Evolutionary conservation across 208 protist species (phyloP), one percentile per base, ranked within the genome.

Genomic region (Trypanosoma melophagium): DNA sequence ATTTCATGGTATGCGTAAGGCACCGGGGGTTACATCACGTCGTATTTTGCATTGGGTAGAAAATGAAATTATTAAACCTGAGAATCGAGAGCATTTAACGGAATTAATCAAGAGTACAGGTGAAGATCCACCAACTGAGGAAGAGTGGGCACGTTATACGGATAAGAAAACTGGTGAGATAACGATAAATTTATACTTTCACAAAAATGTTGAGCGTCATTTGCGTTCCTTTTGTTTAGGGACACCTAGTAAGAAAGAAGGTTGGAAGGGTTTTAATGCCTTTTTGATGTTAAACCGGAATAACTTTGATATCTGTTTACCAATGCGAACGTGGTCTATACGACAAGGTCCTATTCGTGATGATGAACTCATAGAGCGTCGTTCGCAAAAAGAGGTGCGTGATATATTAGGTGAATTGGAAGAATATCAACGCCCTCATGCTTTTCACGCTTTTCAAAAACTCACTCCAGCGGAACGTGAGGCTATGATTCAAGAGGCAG

Each of bases 131-230:
- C 85, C 80, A 12, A 74, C 81, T 0, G 68, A 49, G n/a, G 72
- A 66, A 35, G 82, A 81, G 50, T 93, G 84, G 79, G 52, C 38
- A 24, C 69, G 60, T 40, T 94, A 79, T 61, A 80, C 78, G 2
- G 84, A 94, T 44, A 66, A 76, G 14, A 65, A 69, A 21, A 88
- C 83, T 3, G 86, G 86, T 31, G 61, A 84, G 56, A 81, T 94
- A 58, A 91, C 69, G 24, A 79, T 89, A 7, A 83, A 79, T 40
- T 35, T 95, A 7, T 76, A 69, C 19, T 64, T 60, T 47, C 62
- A 69, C 24, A 5, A 2, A 3, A 68, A 52, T 0, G 42, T 76
- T 7, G 70, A 76, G 19, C 24, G 45, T 16, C 42, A 49, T 19
- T 19, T 76, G 28, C 70, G 62, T 22, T 17, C 1, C 14, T 76